A percentile compares a stretch with the other conserved stretches of the same genome.
phyloP scores from a whole-genome alignment of 1,284 basidiomycete species.

The Cutaneotrichosporon curvatum region DNA sequence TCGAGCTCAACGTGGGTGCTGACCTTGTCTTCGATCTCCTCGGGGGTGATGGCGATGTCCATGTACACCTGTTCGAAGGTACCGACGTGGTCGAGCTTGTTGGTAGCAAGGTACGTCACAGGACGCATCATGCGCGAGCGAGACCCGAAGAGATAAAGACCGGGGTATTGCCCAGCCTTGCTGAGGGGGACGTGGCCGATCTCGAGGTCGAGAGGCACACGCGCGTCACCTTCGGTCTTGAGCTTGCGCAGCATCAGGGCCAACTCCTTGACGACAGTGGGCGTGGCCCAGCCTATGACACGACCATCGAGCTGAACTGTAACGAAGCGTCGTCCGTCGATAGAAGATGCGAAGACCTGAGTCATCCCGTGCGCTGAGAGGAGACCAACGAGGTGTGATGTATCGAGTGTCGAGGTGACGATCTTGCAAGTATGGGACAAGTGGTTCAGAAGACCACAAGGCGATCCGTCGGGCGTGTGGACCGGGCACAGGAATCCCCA shows the following conservation, averaged over 20 bases:
- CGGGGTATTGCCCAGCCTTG: conserved; percentile 93
- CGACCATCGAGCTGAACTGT: conserved; percentile 91
- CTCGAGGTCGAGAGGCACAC: conserved; percentile 88
- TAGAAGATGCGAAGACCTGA: conserved; percentile 65
- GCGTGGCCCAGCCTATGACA: conserved; percentile 90
- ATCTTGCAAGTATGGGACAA: conserved; percentile 91
- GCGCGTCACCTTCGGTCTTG: conserved; percentile 83
- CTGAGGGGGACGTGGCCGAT: conserved; percentile 86
- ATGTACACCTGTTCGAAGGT: conserved; percentile 99
- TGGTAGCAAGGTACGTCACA: conserved; percentile 83
- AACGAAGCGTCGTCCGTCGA: conserved; percentile 74
- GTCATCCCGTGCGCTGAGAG: conserved; percentile 91
- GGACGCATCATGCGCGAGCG: conserved; percentile 96
- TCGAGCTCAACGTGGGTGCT: conserved; percentile 89
- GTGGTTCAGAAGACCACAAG: conserved; percentile 97
- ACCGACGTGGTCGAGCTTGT: conserved; percentile 81
- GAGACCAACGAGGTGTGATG: conserved; percentile 71
- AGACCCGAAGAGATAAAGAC: conserved; percentile 85
- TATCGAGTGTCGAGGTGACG: conserved; percentile 68
- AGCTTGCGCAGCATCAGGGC: conserved; percentile 79
- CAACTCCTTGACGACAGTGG: conserved; percentile 67
- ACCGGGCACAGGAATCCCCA: conserved; percentile 99
- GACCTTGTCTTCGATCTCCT: conserved; percentile 75
- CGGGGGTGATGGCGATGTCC: conserved; percentile 88
- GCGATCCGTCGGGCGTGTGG: conserved; percentile 96